Conservation (phyloP, 106 monocot species). For the Acorus calamus region DNA sequence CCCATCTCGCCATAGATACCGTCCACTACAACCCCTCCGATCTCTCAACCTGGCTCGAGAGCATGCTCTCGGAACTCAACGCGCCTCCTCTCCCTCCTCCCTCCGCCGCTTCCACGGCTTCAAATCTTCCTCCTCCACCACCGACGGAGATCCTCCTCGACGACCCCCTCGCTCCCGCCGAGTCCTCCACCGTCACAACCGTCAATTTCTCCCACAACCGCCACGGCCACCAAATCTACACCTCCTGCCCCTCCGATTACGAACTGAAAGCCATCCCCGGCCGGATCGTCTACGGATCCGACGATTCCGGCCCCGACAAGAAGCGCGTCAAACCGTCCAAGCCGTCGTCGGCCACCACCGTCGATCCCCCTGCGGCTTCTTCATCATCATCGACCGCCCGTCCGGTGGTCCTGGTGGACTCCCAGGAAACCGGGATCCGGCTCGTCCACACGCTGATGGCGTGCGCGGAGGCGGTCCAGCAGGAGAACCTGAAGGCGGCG, state of each 20-base stretch:
- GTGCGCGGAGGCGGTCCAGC: constrained; percentile 81
- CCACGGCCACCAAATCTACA: background rate
- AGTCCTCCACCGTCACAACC: constrained; percentile 19
- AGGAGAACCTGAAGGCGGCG: constrained; percentile 55
- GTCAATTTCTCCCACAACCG: constrained; percentile 6
- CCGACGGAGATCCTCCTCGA: background rate
- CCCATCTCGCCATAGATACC: no score
- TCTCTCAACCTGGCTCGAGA: constrained; percentile 25
- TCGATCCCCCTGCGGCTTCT: background rate
- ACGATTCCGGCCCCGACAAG: constrained; percentile 11
- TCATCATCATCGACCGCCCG: background rate
- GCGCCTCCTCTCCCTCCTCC: constrained; percentile 24
- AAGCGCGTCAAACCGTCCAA: constrained; percentile 46
- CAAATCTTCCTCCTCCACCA: background rate
- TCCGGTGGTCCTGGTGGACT: constrained; percentile 49
- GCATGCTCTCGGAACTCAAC: constrained; percentile 73
- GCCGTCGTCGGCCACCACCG: constrained; percentile 33
- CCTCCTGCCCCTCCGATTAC: background rate
- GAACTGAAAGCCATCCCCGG: constrained; percentile 33
- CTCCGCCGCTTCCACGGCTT: background rate
- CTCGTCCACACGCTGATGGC: constrained; percentile 72
- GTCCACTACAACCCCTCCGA: no score
- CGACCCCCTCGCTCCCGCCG: background rate
- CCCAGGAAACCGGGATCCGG: constrained; percentile 76
- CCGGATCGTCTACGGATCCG: constrained; percentile 8